Evolutionary conservation across 805 yeast species (phyloP), one percentile per base, ranked within the genome.

Genomic region (Metschnikowia sp.): DNA sequence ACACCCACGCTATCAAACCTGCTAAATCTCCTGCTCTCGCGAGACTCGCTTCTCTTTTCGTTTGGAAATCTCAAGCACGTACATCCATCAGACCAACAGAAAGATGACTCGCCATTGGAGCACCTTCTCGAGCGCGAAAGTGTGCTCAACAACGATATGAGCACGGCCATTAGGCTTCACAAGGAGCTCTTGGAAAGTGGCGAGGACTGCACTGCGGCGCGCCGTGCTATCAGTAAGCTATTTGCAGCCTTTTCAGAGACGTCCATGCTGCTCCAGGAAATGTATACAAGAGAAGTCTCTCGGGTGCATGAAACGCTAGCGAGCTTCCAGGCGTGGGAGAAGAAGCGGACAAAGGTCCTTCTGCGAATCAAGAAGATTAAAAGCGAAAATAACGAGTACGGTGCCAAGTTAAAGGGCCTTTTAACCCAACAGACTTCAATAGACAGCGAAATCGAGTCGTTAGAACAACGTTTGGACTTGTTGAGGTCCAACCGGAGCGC

Each of bases 261-360:
- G 45, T 68, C 70, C 48, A 68, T 69, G 43, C 70, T 79, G 6
- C 66, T 77, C 55, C 63, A 65, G 45, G 83, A 79, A 55, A 60
- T 77, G 2, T 79, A 78, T 57, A 48, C 59, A 3, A 59, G 66
- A 2, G 79, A 77, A 35, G 57, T 66, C 6, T 47, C 53, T 3
- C 56, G 55, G n/a, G 63, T 70, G 22, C 54, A 57, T 28, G 36
- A 48, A 1, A 53, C 73, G 10, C 52, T 64, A 18, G 38, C 53
- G 8, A 60, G 57, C 30, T 72, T 79, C 44, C 56, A 59, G 31
- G 52, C 54, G 10, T 75, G 81, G 79, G 79, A 77, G 40, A 49
- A 41, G 3, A 68, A 66, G 44, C 65, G 78, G 32, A 47, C 47
- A 8, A 61, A 58, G 34, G 50, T 78, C 8, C 52, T 72, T 11